Percentiles rank a stretch among this genome's conserved stretches.
These are phyloP conservation scores for Podospora didyma DNA, from an alignment of 495 filamentous ascomycete species.

Conservation along the genomic window DNA sequence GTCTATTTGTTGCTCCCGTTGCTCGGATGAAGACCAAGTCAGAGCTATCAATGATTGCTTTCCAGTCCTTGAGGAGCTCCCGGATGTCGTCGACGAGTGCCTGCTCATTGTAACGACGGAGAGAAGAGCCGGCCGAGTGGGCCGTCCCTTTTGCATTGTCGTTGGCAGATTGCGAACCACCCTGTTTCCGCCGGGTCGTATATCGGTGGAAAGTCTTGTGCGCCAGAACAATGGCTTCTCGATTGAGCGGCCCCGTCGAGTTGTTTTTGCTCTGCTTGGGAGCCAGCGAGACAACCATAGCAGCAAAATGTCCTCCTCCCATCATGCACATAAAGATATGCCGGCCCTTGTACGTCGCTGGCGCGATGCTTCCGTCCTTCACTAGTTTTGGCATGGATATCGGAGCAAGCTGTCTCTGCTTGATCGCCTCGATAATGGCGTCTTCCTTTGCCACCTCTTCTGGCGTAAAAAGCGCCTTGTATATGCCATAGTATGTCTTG, in stretches of 20 bases:
- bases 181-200: slow-evolving; percentile 92
- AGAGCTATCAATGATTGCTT: slow-evolving; percentile 71
- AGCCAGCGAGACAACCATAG: slow-evolving; percentile 85
- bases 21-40: slow-evolving; percentile 86
- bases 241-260: slow-evolving; percentile 59
- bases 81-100: slow-evolving; percentile 81
- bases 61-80: slow-evolving; percentile 75
- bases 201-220: slow-evolving; percentile 99
- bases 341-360: slow-evolving; percentile 54
- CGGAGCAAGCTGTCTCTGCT: slow-evolving; percentile 70
- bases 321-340: slow-evolving; percentile 98
- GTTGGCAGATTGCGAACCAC: slow-evolving; percentile 88
- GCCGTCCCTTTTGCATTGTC: slow-evolving; percentile 87
- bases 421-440: slow-evolving; percentile 59
- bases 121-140: slow-evolving; percentile 84
- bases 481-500: slow-evolving; percentile 79
- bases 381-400: slow-evolving; percentile 47
- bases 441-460: slow-evolving; percentile 63
- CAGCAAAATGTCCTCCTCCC: slow-evolving; percentile 94
- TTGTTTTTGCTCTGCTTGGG: slow-evolving; percentile 71
- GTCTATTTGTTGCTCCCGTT: slow-evolving; percentile 76
- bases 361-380: slow-evolving; percentile 47
- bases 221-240: slow-evolving; percentile 79
- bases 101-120: slow-evolving; percentile 91
- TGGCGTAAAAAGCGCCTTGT: slow-evolving; percentile 74